These are phyloP conservation scores for Cyberlindnera xylosilytica DNA, from an alignment of 805 yeast species.

Conservation along the genomic window DNA sequence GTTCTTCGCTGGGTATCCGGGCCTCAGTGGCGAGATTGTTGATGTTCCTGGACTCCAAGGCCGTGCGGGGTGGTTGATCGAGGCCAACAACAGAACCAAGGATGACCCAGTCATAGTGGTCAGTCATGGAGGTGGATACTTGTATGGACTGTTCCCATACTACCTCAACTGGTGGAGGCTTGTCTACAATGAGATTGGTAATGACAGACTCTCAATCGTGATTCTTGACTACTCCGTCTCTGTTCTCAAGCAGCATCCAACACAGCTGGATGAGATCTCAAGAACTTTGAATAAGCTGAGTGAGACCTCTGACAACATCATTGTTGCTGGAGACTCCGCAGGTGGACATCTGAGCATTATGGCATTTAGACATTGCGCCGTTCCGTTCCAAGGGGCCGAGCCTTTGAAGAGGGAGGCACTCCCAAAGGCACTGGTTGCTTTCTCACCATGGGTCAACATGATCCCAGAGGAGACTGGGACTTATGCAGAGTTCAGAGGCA, in stretches of 20 bases:
- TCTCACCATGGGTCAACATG: too few relatives aligned
- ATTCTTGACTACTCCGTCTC: conserved; percentile 29
- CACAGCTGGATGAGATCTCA: conserved; percentile 25
- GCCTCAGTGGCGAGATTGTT: not conserved
- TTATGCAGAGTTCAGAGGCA: not conserved
- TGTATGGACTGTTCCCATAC: conserved; percentile 12
- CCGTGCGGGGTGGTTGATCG: conserved; percentile 13
- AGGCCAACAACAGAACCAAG: conserved; percentile 27
- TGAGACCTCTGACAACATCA: conserved; percentile 14
- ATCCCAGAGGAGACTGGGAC: not conserved
- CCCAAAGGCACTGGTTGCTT: too few relatives aligned
- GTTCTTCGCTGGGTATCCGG: too few relatives aligned
- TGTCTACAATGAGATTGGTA: not conserved
- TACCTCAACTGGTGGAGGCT: not conserved
- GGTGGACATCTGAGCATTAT: conserved; percentile 28
- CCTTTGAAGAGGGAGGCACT: too few relatives aligned
- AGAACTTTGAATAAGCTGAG: conserved; percentile 17
- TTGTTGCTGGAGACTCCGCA: conserved; percentile 31
- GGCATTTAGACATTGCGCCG: conserved; percentile 8
- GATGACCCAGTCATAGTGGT: conserved; percentile 16
- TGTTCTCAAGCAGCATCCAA: conserved; percentile 23
- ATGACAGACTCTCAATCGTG: conserved; percentile 22
- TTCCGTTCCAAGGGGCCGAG: not conserved
- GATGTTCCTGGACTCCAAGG: conserved; percentile 2
- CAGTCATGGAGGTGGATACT: conserved; percentile 16